Base-by-base conservation (phyloP, 2,329 filamentous ascomycete genomes). In the Alternaria sp. region DNA sequence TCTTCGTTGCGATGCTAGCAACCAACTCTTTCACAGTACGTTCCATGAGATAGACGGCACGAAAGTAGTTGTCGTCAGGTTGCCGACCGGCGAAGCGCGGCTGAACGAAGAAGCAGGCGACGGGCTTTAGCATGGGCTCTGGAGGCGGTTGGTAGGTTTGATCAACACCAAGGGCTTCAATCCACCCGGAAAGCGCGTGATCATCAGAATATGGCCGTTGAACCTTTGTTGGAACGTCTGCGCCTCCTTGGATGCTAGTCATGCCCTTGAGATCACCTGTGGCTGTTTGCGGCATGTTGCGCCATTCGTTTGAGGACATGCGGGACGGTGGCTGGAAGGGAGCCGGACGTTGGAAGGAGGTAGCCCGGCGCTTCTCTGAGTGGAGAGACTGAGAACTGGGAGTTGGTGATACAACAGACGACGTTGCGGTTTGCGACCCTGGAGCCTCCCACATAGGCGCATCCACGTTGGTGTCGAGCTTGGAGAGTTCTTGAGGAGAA, bases 121-220 rank as follows among this genome's bases (percentile, higher is more conserved):
- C 88, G 65, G 88, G 86, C 75, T 92, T 96, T 21, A 87, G 81
- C 8, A 84, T 80, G 56, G 85, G 86, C 69, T 96, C 91, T 0
- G 84, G 80, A 0, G 93, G 93, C 42, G 95, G 90, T 57, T 89
- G 87, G 74, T 98, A 99, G 2, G 85, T 85, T 14, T 88, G 82
- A 74, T 98, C 95, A n/a, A 98, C 92, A 31, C 92, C 95, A 7
- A 97, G 80, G 1, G 93, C 92, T 74, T 97, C 93, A 62, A 98
- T 95, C 88, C 90, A 97, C 5, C 91, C 90, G 60, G 87, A 90
- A 28, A 93, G 80, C 24, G 85, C 86, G 9, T 89, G 89, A 34
- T 86, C 80, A 23, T 87, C 85, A 52, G 88, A 86, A 0, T 82
- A 83, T 65, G 84, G 77, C 66, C 82, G 82, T 42, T 80, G 78